A percentile compares a stretch with the other conserved stretches of the same genome.
Conservation (phyloP, 148 eudicot genomes). For the Drosera capensis region DNA sequence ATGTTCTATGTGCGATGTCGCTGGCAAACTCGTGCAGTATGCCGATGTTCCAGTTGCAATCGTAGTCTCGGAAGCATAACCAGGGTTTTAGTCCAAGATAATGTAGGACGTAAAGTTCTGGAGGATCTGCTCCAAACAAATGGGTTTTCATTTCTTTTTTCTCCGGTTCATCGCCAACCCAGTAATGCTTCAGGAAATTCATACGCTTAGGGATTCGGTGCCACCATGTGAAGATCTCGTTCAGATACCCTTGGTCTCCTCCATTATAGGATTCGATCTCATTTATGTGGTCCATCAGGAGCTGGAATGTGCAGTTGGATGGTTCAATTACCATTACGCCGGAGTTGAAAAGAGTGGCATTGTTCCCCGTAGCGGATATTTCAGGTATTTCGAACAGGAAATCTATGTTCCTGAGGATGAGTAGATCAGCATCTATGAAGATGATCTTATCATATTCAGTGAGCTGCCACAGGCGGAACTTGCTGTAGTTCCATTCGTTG, state of each 20-base stretch:
- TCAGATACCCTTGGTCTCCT: slow-evolving; percentile 87
- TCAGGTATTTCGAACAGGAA: slow-evolving; percentile 71
- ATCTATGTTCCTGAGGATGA: slow-evolving; percentile 74
- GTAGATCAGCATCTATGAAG: slow-evolving; percentile 85
- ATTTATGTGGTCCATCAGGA: slow-evolving; percentile 69
- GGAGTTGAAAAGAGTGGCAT: slow-evolving; percentile 76
- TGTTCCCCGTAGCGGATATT: slow-evolving; percentile 68
- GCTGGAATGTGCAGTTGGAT: slow-evolving; percentile 72
- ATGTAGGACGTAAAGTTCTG: slow-evolving; percentile 64
- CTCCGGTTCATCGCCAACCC: slow-evolving; percentile 73
- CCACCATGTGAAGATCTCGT: slow-evolving; percentile 96
- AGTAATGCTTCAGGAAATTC: slow-evolving; percentile 77
- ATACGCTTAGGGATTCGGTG: slow-evolving; percentile 74
- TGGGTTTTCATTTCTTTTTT: slow-evolving; percentile 53
- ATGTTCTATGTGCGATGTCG: slow-evolving; percentile 56
- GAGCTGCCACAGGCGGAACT: slow-evolving; percentile 90
- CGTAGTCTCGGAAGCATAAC: slow-evolving; percentile 84
- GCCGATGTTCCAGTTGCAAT: slow-evolving; percentile 89
- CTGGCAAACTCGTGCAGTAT: slow-evolving; percentile 71
- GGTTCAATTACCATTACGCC: slow-evolving; percentile 97
- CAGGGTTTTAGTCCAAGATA: slow-evolving; percentile 85
- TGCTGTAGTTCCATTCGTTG: slow-evolving; percentile 95
- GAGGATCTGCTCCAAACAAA: slow-evolving; percentile 73
- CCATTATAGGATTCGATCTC: slow-evolving; percentile 89
- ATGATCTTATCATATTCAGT: slow-evolving; percentile 88